Evolutionary conservation across 371 early-diverging fungal species (phyloP), one percentile per base, ranked within the genome.

Genomic region (Syncephalastrum sp.): DNA sequence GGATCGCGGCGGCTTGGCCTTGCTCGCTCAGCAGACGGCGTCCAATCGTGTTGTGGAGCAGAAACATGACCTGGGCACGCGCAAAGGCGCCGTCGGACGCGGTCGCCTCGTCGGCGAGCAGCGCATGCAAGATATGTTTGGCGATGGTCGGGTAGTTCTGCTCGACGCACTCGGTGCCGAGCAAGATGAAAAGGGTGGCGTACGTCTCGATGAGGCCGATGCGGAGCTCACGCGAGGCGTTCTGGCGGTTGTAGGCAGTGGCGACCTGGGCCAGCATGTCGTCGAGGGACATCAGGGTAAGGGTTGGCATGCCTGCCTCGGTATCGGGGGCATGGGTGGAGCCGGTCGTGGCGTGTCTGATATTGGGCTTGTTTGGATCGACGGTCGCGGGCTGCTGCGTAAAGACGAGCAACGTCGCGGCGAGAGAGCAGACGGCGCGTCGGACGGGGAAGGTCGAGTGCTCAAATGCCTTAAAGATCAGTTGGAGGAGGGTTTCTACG

Each of bases 131-230:
- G 1, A 94, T 55, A 57, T 92, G 92, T 47, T 76, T 82, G 15
- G 84, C 67, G 49, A 96, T 86, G 0, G 65, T 48, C 0, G 82
- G 59, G 66, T 93, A 95, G 57, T 97, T 81, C 4, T 76, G 49
- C 61, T 93, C 95, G 5, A 94, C 85, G 50, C 85, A 85, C 3
- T 70, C 69, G 0, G 86, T 67, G 3, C 95, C 96, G 1, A 94
- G 73, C 52, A 82, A 69, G 16, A 84, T 74, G 56, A 94, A 85
- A 4, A 93, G 60, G 1, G 84, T 80, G 0, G 90, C 86, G 70
- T 93, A 94, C 0, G 88, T 81, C 59, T 95, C 94, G 12, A 91
- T 72, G 1, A 95, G 70, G 5, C 93, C 94, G 0, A 91, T 82
- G 0, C 90, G 85, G 16, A 84, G 76, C 38, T 95, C 94, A 14